A percentile compares a stretch with the other conserved stretches of the same genome.
These are phyloP conservation scores for Ascocoryne sarcoides DNA, from an alignment of 2,329 filamentous ascomycete genomes.

Conservation along the genomic window DNA sequence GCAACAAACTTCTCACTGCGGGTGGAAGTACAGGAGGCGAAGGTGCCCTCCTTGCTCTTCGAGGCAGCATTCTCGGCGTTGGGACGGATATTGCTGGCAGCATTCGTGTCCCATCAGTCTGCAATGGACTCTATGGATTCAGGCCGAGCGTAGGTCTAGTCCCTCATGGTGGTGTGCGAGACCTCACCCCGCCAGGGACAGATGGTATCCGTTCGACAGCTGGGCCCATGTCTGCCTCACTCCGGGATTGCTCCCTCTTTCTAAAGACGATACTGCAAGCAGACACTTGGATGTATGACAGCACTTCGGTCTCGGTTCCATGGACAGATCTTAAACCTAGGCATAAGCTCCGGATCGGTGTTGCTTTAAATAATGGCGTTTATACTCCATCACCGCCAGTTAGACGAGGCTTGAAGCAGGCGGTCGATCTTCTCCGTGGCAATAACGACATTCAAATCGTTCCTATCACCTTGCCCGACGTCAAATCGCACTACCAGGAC, in stretches of 20 bases:
- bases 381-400: constrained; percentile 28
- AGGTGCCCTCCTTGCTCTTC: constrained; percentile 36
- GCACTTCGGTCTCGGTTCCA: constrained; percentile 29
- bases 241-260: constrained; percentile 34
- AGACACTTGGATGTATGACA: constrained; percentile 37
- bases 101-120: constrained; percentile 31
- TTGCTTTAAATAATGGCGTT: constrained; percentile 40
- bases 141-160: constrained; percentile 17
- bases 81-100: constrained; percentile 17
- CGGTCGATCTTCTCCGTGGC: constrained; percentile 28
- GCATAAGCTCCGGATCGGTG: constrained; percentile 37
- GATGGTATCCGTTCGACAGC: constrained; percentile 37
- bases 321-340: constrained; percentile 40
- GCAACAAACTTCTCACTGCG: constrained; percentile 45
- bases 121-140: constrained; percentile 36
- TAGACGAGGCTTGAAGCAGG: no score
- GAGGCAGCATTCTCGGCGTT: constrained; percentile 37
- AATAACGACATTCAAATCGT: constrained; percentile 42
- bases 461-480: constrained; percentile 42
- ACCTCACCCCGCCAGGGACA: constrained; percentile 45
- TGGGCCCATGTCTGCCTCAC: constrained; percentile 35
- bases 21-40: constrained; percentile 58
- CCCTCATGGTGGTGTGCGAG: constrained; percentile 32
- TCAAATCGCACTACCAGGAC: constrained; percentile 42
- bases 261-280: constrained; percentile 34